These are phyloP conservation scores for Pseudogymnoascus sp. DNA, from an alignment of 2,329 filamentous ascomycete genomes.

Conservation along the genomic window DNA sequence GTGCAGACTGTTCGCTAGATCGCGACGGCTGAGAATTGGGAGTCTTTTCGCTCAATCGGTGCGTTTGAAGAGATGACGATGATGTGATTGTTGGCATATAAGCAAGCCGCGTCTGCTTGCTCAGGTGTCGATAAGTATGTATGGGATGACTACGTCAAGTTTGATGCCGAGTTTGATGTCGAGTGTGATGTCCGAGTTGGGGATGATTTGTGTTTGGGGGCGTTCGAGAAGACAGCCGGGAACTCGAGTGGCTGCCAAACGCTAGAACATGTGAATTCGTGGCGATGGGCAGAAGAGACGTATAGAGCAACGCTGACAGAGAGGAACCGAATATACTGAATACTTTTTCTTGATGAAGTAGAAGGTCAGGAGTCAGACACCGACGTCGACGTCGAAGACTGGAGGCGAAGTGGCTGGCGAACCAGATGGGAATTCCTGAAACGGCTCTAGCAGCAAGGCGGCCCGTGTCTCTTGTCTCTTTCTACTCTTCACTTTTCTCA, in stretches of 20 bases:
- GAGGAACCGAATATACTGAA: conserved; percentile 6
- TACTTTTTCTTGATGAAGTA: conserved; percentile 1
- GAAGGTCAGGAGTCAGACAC: conserved; percentile 3
- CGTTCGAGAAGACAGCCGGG: not conserved
- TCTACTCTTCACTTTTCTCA: not conserved
- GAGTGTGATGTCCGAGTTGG: not conserved
- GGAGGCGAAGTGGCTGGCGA: conserved; percentile 7
- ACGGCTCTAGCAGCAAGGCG: conserved; percentile 6
- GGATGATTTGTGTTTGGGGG: conserved; percentile 1
- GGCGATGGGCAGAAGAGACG: not conserved
- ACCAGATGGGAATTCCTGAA: conserved; percentile 8
- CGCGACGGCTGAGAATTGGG: conserved; percentile 7
- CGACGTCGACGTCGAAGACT: conserved; percentile 7
- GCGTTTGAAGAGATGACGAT: not conserved
- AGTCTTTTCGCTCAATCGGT: conserved; percentile 9
- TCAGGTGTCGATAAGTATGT: not conserved
- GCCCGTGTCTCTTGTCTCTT: not conserved
- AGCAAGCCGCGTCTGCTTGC: conserved; percentile 3
- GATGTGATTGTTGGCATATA: not conserved
- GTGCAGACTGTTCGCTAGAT: conserved; percentile 33
- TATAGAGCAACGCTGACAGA: conserved; percentile 4
- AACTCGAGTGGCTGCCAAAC: conserved; percentile 1
- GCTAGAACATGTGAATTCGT: conserved; percentile 1
- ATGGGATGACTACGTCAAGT: conserved; percentile 8
- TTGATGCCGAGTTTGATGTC: conserved; percentile 7